Conservation (phyloP, 1,139 yeast species). For the Suzukiozyma palmioleophila region DNA sequence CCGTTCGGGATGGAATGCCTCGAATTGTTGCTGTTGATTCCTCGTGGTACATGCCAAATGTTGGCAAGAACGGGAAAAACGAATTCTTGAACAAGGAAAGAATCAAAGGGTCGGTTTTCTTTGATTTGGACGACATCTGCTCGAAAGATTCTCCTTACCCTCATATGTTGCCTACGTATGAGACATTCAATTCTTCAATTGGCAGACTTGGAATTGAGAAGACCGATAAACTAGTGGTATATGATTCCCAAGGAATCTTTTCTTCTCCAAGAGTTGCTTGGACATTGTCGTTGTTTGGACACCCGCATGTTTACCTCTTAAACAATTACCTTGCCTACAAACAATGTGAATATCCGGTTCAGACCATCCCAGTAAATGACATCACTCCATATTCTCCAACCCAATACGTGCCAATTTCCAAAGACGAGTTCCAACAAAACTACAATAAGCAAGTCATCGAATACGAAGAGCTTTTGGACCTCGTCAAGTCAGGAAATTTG, state of each 20-base stretch:
- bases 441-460: conserved; percentile 52
- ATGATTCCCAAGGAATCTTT: conserved; percentile 80
- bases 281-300: conserved; percentile 80
- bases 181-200: conserved; percentile 51
- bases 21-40: conserved; percentile 74
- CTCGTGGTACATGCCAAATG: conserved; percentile 89
- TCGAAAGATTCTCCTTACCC: conserved; percentile 63
- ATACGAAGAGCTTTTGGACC: conserved; percentile 57
- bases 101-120: conserved; percentile 64
- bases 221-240: conserved; percentile 67
- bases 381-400: conserved; percentile 10
- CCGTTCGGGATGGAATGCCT: conserved; percentile 12
- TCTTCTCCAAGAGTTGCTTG: conserved; percentile 90
- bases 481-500: conserved; percentile 49
- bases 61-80: conserved; percentile 51
- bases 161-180: conserved; percentile 77
- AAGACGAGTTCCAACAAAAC: conserved; percentile 18
- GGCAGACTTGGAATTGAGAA: conserved; percentile 41
- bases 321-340: conserved; percentile 62
- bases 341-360: conserved; percentile 20
- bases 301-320: conserved; percentile 58
- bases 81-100: conserved; percentile 57
- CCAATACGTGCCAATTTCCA: conserved; percentile 16
- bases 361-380: conserved; percentile 16
- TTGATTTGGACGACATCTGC: conserved; percentile 72